Conservation (phyloP, 2,329 filamentous ascomycete species). For the Exophiala sp. region DNA sequence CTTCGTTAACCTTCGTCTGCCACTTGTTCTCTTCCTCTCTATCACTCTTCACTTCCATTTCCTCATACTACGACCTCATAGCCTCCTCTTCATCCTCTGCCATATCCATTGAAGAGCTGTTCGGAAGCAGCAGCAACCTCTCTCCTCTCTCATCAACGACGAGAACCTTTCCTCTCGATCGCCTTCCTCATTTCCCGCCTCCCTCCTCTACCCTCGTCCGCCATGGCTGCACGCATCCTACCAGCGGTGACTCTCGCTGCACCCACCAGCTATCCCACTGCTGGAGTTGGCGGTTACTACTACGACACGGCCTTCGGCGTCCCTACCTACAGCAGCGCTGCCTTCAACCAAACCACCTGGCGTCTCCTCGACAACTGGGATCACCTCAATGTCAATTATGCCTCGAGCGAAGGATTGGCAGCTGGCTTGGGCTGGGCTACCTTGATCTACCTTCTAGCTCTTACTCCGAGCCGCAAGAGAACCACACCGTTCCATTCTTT, state of each 20-base stretch:
- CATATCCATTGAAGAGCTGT: background rate
- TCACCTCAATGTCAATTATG: slow-evolving; percentile 10
- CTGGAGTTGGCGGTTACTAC: slow-evolving; percentile 19
- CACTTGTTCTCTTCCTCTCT: background rate
- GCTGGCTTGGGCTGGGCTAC: slow-evolving; percentile 19
- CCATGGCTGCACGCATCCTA: slow-evolving; percentile 5
- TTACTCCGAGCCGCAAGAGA: slow-evolving; percentile 21
- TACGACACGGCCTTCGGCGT: slow-evolving; percentile 18
- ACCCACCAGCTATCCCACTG: slow-evolving; percentile 15
- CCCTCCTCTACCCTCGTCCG: background rate
- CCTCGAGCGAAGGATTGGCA: slow-evolving; percentile 13
- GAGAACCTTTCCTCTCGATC: background rate
- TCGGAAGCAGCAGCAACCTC: background rate
- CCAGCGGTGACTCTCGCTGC: background rate
- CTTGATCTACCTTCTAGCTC: slow-evolving; percentile 22
- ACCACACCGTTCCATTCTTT: slow-evolving; percentile 20
- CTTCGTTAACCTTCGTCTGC: background rate
- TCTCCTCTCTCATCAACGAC: background rate
- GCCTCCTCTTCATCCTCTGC: background rate
- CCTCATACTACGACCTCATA: background rate
- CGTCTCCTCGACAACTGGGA: slow-evolving; percentile 18
- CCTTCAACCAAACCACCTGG: slow-evolving; percentile 13
- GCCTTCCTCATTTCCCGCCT: background rate
- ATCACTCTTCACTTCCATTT: background rate
- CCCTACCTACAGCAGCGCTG: slow-evolving; percentile 14